Evolutionary conservation across 106 monocot genomes (phyloP).

Genomic region (Vanilla planifolia): DNA sequence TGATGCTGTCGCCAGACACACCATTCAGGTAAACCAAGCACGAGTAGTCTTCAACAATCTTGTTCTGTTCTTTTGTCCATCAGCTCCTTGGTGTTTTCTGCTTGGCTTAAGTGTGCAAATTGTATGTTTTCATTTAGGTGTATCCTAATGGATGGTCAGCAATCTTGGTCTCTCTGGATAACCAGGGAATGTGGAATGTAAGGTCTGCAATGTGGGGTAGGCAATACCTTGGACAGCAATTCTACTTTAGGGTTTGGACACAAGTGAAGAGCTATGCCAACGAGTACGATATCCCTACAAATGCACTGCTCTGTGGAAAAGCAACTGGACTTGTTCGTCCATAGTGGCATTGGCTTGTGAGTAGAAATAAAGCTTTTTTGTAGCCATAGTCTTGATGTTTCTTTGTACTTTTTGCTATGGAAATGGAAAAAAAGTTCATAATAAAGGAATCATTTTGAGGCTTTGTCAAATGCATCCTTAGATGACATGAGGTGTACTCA

Average conservation of each 20-base stretch:
- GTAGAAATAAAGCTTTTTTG: too few relatives aligned
- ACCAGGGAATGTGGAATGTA: constrained; percentile 70
- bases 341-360: too few relatives aligned
- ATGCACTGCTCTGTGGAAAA: constrained; percentile 51
- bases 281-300: constrained; percentile 39
- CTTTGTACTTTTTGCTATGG: too few relatives aligned
- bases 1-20: constrained; percentile 73
- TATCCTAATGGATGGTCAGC: constrained; percentile 56
- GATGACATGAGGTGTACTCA: too few relatives aligned
- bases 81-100: not conserved
- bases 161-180: constrained; percentile 51
- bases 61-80: not conserved
- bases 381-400: too few relatives aligned
- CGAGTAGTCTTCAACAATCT: too few relatives aligned
- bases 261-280: constrained; percentile 56
- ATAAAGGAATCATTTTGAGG: too few relatives aligned
- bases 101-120: too few relatives aligned
- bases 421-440: too few relatives aligned
- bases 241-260: constrained; percentile 57
- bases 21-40: constrained; percentile 58
- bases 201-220: constrained; percentile 57
- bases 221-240: constrained; percentile 63
- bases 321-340: constrained; percentile 40
- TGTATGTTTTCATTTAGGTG: constrained; percentile 21
- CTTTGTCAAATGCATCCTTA: too few relatives aligned